Conservation (phyloP, 148 eudicot genomes). For the Diospyros lotus region DNA sequence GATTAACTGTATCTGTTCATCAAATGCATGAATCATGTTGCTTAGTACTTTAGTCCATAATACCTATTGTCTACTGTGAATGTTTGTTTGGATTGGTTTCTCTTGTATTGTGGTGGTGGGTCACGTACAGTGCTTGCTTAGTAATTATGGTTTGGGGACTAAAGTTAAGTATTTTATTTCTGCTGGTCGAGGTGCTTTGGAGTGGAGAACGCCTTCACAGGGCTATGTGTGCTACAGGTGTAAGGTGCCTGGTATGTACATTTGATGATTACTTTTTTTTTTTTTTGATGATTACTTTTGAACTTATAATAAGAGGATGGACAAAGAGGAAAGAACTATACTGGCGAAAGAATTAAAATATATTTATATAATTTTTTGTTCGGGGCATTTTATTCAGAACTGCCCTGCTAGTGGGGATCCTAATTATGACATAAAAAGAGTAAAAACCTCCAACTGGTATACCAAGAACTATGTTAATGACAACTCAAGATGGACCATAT, state of each 20-base stretch:
- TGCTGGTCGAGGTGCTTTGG: constrained; percentile 64
- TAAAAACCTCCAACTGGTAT: constrained; percentile 80
- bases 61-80: not conserved
- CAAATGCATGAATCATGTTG: not conserved
- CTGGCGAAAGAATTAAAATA: not conserved
- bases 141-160: not conserved
- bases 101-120: not conserved
- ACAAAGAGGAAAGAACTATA: not conserved
- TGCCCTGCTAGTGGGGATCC: constrained; percentile 95
- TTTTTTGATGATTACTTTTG: not conserved
- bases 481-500: constrained; percentile 80
- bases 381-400: constrained; percentile 95
- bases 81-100: not conserved
- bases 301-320: not conserved
- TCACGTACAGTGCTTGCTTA: not conserved
- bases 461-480: constrained; percentile 82
- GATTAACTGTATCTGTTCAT: not conserved
- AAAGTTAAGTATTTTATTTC: constrained; percentile 2
- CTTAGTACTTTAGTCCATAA: not conserved
- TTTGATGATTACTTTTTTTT: not conserved
- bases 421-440: constrained; percentile 62
- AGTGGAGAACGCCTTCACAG: constrained; percentile 69
- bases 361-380: constrained; percentile 14
- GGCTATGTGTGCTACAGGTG: constrained; percentile 92
- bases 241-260: constrained; percentile 66